Evolutionary conservation across 2,329 filamentous ascomycete genomes (phyloP).

Genomic region (Hortaea sp.): DNA sequence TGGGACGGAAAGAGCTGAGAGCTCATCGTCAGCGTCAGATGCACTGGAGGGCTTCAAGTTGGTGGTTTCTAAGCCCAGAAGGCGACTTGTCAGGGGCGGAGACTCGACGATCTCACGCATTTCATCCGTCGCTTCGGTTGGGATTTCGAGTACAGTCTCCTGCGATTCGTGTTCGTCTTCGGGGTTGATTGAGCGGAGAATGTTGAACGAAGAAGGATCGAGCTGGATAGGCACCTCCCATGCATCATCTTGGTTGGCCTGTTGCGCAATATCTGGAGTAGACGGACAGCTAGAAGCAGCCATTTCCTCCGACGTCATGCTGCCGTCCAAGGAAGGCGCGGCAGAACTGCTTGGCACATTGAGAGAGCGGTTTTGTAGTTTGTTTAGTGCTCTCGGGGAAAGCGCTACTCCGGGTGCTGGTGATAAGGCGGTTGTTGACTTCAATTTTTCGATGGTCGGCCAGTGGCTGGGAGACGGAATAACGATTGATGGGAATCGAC

Average conservation of each 20-base stretch:
- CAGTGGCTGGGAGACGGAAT: slow-evolving; percentile 50
- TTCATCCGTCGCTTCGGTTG: slow-evolving; percentile 40
- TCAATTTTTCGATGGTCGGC: slow-evolving; percentile 46
- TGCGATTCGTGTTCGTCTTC: slow-evolving; percentile 26
- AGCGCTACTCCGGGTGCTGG: slow-evolving; percentile 35
- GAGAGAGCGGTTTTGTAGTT: slow-evolving; percentile 50
- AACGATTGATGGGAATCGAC: slow-evolving; percentile 47
- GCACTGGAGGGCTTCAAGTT: slow-evolving; percentile 14
- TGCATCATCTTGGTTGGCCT: slow-evolving; percentile 46
- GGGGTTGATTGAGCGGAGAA: slow-evolving; percentile 62
- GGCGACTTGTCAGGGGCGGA: slow-evolving; percentile 35
- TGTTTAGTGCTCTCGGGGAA: slow-evolving; percentile 48
- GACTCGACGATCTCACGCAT: slow-evolving; percentile 51
- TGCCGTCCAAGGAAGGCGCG: slow-evolving; percentile 82
- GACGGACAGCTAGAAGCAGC: slow-evolving; percentile 73
- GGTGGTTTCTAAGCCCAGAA: slow-evolving; percentile 19
- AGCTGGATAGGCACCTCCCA: slow-evolving; percentile 55
- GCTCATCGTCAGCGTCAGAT: slow-evolving; percentile 46
- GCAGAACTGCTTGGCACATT: slow-evolving; percentile 66
- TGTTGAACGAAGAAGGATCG: slow-evolving; percentile 70
- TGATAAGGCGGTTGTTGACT: slow-evolving; percentile 35
- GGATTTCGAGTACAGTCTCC: slow-evolving; percentile 31
- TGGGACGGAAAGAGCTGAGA: slow-evolving; percentile 73
- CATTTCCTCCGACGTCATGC: slow-evolving; percentile 77
- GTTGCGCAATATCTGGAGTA: slow-evolving; percentile 59